phyloP scores from a whole-genome alignment of 495 filamentous ascomycete genomes.

The Halenospora varia region DNA sequence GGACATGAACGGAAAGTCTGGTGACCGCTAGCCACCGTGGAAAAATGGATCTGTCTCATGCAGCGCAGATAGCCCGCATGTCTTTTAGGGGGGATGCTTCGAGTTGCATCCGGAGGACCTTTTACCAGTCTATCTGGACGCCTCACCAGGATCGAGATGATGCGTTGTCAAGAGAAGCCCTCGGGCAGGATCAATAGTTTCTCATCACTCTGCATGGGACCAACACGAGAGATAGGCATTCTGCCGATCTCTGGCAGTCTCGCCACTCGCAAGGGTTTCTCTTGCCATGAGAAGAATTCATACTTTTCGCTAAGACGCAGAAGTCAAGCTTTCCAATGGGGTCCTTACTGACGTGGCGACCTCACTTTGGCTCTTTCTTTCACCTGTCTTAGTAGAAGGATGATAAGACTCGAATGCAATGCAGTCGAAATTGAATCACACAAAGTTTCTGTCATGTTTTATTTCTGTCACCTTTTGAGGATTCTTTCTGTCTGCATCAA shows the following conservation, averaged over 20 bases:
- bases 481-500: not conserved
- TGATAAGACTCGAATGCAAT: constrained; percentile 17
- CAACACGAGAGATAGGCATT: constrained; percentile 13
- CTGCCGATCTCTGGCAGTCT: constrained; percentile 22
- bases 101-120: constrained; percentile 2
- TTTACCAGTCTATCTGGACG: not conserved
- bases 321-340: constrained; percentile 21
- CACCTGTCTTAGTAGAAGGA: constrained; percentile 10
- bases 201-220: constrained; percentile 24
- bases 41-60: constrained; percentile 12
- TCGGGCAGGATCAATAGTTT: constrained; percentile 12
- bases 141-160: constrained; percentile 14
- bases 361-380: constrained; percentile 22
- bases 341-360: constrained; percentile 21
- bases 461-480: constrained; percentile 21
- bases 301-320: constrained; percentile 11
- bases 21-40: constrained; percentile 14
- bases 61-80: constrained; percentile 14
- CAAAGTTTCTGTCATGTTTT: constrained; percentile 15
- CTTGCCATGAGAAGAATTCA: not conserved
- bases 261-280: constrained; percentile 11
- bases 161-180: constrained; percentile 22
- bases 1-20: constrained; percentile 11
- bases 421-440: constrained; percentile 8
- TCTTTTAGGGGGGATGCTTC: not conserved